These are phyloP conservation scores for Saposhnikovia divaricata DNA, from an alignment of 129 eudicot species.

Conservation along the genomic window DNA sequence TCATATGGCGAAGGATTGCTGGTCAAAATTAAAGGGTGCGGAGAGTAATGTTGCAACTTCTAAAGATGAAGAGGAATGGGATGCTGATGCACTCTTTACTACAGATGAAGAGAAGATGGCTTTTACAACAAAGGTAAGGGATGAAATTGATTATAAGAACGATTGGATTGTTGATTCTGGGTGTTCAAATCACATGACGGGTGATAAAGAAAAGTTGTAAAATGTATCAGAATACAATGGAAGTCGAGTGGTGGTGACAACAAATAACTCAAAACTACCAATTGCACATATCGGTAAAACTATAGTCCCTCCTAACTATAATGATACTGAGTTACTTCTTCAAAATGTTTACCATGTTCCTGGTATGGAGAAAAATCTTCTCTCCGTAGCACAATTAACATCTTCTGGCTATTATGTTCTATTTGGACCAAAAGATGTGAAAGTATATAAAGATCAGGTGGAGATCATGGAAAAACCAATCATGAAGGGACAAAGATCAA, in stretches of 20 bases:
- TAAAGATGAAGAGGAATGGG: not conserved
- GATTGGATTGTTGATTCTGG: not conserved
- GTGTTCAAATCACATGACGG: not conserved
- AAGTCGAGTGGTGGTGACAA: not conserved
- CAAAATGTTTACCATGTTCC: too few species aligned
- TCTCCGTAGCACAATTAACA: not conserved
- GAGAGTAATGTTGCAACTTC: too few species aligned
- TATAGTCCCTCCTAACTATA: too few species aligned
- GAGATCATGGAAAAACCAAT: not conserved
- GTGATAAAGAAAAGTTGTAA: not conserved
- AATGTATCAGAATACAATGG: not conserved
- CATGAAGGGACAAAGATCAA: too few species aligned
- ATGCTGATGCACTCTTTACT: slow-evolving; percentile 12
- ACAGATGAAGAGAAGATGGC: slow-evolving; percentile 7
- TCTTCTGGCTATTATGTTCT: not conserved
- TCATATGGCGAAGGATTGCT: slow-evolving; percentile 9
- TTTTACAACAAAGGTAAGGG: not conserved
- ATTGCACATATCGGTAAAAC: not conserved
- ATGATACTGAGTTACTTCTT: too few species aligned
- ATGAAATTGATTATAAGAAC: too few species aligned
- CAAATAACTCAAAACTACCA: not conserved
- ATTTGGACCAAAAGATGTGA: slow-evolving; percentile 7
- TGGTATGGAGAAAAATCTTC: not conserved
- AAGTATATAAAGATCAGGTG: not conserved
- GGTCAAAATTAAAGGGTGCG: slow-evolving; percentile 1